phyloP scores from a whole-genome alignment of 306 rosid genomes.

The Acacia confusa region DNA sequence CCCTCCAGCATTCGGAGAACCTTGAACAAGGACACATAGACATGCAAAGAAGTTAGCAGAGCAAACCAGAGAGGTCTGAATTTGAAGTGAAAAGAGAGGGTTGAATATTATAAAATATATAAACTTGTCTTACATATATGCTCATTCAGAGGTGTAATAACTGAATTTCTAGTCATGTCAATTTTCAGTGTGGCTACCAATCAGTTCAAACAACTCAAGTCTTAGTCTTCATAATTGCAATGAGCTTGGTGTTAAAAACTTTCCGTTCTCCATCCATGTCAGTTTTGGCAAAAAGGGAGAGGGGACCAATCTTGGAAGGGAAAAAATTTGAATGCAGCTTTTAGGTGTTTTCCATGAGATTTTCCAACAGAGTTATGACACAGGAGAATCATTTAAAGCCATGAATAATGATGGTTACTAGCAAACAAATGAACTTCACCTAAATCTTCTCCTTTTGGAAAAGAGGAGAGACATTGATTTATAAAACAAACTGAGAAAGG shows the following conservation, averaged over 20 bases:
- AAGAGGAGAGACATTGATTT: not conserved
- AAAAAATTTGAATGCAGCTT: not conserved
- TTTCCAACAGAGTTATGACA: not conserved
- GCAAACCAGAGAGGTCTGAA: constrained; percentile 12
- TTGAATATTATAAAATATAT: not conserved
- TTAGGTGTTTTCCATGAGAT: not conserved
- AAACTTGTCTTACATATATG: not conserved
- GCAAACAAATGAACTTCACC: not conserved
- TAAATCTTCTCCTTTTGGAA: not conserved
- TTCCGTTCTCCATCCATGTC: not conserved
- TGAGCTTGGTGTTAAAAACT: not conserved
- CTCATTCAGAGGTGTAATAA: not conserved
- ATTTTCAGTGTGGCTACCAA: not conserved
- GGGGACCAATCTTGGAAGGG: not conserved
- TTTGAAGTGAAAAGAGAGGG: not conserved
- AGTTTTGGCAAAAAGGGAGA: not conserved
- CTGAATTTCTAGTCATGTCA: not conserved
- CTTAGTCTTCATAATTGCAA: not conserved
- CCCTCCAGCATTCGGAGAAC: constrained; percentile 90
- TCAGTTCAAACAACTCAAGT: not conserved
- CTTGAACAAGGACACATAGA: constrained; percentile 38
- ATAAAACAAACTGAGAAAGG: not conserved
- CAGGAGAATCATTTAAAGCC: not conserved
- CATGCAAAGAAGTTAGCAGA: not conserved
- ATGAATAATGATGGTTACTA: not conserved